Conservation (phyloP, 2,329 filamentous ascomycete genomes). For the Aspergillus carbonarius region DNA sequence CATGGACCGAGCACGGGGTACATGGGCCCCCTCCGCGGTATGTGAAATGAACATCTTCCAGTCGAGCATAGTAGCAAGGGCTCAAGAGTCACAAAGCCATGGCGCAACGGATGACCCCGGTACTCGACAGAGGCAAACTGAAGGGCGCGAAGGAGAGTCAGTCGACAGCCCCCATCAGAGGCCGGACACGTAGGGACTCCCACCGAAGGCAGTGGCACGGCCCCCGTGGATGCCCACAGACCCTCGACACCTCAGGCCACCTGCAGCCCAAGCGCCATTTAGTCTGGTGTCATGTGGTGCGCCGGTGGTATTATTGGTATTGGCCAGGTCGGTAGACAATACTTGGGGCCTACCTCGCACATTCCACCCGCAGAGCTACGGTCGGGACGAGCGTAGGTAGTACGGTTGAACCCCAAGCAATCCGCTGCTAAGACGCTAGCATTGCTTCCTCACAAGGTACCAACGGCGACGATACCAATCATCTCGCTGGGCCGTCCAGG, state of each 20-base stretch:
- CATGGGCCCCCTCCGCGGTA: not conserved
- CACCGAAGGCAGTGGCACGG: constrained; percentile 7
- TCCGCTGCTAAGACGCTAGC: not conserved
- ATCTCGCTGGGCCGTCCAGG: not conserved
- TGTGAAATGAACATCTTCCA: not conserved
- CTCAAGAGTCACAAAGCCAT: not conserved
- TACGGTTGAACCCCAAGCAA: not conserved
- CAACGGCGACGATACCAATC: not conserved
- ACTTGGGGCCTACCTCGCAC: not conserved
- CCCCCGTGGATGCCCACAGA: constrained; percentile 8
- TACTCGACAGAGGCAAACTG: too few relatives aligned
- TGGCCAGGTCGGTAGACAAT: not conserved
- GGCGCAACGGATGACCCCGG: not conserved
- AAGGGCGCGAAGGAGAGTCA: too few relatives aligned
- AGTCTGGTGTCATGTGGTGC: not conserved
- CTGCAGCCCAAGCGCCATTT: not conserved
- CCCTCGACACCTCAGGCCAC: constrained; percentile 17
- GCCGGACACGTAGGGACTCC: not conserved
- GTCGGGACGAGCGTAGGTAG: not conserved
- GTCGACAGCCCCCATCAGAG: too few relatives aligned
- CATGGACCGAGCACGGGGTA: not conserved
- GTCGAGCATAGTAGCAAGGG: not conserved
- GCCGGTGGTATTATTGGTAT: not conserved
- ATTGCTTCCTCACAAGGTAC: not conserved
- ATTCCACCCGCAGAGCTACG: not conserved